Conservation (phyloP, 1,284 basidiomycete genomes). For the Malassezia furfur region DNA sequence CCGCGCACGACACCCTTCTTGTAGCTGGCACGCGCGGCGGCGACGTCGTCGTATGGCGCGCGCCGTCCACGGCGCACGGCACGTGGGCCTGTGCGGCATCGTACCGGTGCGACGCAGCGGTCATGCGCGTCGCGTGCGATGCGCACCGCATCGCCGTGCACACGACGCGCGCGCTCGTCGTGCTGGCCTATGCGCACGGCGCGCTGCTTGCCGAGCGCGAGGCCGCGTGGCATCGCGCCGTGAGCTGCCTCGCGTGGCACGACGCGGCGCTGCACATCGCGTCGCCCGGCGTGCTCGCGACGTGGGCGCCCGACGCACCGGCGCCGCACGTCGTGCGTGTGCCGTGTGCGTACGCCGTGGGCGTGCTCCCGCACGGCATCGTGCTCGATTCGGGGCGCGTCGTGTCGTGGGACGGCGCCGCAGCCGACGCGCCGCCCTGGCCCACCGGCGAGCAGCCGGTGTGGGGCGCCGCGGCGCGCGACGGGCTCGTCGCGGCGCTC, state of each 20-base stretch:
- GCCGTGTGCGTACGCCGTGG: not conserved
- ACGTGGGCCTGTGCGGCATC: not conserved
- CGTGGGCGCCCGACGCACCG: not conserved
- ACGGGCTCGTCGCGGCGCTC: not conserved
- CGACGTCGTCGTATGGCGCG: constrained; percentile 6
- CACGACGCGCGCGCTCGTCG: not conserved
- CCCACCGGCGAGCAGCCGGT: not conserved
- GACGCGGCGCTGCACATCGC: not conserved
- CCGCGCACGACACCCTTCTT: not conserved
- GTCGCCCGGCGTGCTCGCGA: constrained; percentile 1
- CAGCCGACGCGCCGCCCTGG: not conserved
- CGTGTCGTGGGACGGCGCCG: not conserved
- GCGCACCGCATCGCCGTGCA: not conserved
- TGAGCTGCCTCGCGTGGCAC: not conserved
- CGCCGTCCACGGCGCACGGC: too few species aligned
- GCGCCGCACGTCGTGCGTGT: not conserved
- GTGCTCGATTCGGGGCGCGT: not conserved
- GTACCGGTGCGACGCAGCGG: not conserved
- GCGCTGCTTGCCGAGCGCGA: not conserved
- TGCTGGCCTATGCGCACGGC: not conserved
- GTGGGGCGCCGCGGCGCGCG: constrained; percentile 4
- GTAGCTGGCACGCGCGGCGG: constrained; percentile 12
- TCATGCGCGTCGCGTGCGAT: not conserved
- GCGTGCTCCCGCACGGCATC: not conserved
- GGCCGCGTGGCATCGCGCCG: not conserved